Conservation (phyloP, 768 basidiomycete species). For the Pleurotus tuoliensis region DNA sequence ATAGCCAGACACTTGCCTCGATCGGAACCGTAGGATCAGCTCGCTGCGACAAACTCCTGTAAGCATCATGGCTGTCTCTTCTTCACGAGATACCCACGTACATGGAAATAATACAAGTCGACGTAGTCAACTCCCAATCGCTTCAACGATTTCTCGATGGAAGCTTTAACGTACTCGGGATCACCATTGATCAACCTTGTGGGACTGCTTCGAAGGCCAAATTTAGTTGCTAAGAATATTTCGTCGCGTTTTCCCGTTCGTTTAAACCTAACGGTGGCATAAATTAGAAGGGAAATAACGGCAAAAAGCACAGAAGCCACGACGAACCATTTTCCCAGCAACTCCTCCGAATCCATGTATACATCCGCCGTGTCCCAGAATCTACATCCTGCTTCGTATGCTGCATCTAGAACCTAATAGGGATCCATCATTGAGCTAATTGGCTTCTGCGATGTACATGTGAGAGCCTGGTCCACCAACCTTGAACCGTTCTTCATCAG, state of each 20-base stretch:
- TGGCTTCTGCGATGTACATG: background rate
- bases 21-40: slow-evolving; percentile 41
- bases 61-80: background rate
- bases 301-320: no score
- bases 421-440: background rate
- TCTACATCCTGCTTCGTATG: slow-evolving; percentile 36
- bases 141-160: slow-evolving; percentile 35
- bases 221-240: slow-evolving; percentile 64
- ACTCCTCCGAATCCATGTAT: slow-evolving; percentile 41
- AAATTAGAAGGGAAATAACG: no score
- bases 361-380: slow-evolving; percentile 49
- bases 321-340: slow-evolving; percentile 41
- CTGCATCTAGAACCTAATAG: slow-evolving; percentile 35
- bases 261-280: slow-evolving; percentile 35
- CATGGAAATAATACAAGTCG: slow-evolving; percentile 46
- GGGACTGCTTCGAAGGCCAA: slow-evolving; percentile 16
- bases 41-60: slow-evolving; percentile 18
- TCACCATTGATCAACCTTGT: slow-evolving; percentile 20
- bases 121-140: slow-evolving; percentile 36
- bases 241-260: slow-evolving; percentile 44
- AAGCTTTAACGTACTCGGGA: slow-evolving; percentile 35
- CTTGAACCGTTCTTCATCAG: slow-evolving; percentile 61
- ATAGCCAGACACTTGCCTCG: slow-evolving; percentile 29
- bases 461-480: slow-evolving; percentile 22
- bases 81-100: slow-evolving; percentile 9